Evolutionary conservation across 2,329 filamentous ascomycete genomes (phyloP), one percentile per base, ranked within the genome.

Genomic region (Pseudogymnoascus pannorum): DNA sequence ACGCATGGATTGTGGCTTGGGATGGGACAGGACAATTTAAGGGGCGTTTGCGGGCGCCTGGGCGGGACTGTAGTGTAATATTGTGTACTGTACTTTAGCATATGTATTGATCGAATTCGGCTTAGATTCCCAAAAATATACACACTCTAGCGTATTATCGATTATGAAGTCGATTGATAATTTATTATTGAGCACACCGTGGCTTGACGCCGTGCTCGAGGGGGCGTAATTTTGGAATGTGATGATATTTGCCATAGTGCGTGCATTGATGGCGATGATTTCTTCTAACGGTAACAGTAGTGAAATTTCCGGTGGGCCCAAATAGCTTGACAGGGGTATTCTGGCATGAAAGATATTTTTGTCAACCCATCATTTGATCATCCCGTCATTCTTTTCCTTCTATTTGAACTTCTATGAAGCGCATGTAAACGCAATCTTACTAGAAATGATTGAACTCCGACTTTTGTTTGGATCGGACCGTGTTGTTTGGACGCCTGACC

Each of bases 51-150:
- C 57, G 33, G 31, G 57, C 33, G 57, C 57, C 31, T 58, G 57
- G 33, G 18, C 31, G 38, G 33, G 57, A 33, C 57, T 24, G 57
- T 58, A 40, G 57, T 58, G 57, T 58, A 58, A 58, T 58, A 54
- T 38, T 58, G 57, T 58, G 36, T 38, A 58, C 57, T 58, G 57
- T 58, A 58, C 57, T 58, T 58, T 58, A 58, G 31, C 57, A 58
- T 58, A 40, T 58, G 57, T 58, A 58, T 38, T 40, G 57, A 54
- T 54, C 20, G 48, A 54, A 54, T 54, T 54, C 26, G 48, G 48
- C 8, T 54, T 54, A 54, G 48, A 54, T 33, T 54, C 48, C 48
- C 26, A 54, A 54, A 54, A 54, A 31, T 54, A 54, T 54, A 31
- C 48, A 54, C 48, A 20, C 26, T 31, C 26, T 54, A 31, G 48